Base-by-base conservation (phyloP, 495 filamentous ascomycete species). In the Xylaria curta region DNA sequence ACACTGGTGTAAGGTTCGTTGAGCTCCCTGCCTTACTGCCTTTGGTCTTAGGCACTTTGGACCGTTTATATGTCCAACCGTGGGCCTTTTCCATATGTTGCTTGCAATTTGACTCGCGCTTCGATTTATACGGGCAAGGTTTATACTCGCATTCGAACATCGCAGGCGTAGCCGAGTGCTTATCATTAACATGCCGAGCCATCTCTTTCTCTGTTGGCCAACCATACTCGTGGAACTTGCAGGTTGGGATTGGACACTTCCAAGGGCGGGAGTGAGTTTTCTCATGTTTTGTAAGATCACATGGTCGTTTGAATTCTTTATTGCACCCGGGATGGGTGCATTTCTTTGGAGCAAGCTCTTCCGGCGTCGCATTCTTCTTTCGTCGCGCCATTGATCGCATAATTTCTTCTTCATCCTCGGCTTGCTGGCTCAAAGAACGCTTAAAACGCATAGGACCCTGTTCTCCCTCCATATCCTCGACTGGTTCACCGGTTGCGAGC, bases 71-170 rank as follows among this genome's bases (percentile, higher is more conserved):
- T 4, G 86, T 85, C 90, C 94, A 98, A 54, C 90, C 90, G 76
- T 99, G 96, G 0, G 94, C 91, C 80, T 98, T 99, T 84, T 99
- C 96, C 96, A 99, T 99, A 82, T 99, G 96, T 81, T 99, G 96
- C 81, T 98, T 98, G 89, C 94, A 97, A 82, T 99, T 99, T 80
- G 92, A 96, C 83, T 97, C 92, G 36, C 96, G 91, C 85, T 97
- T 98, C 54, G 94, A 97, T 76, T 93, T 90, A 82, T 98, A 99
- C 0, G 92, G 88, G 87, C 96, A 99, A 24, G 92, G 92, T 72
- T 89, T 84, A 81, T 89, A 98, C n/a, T 88, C 81, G 83, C 96
- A 99, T 76, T 91, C 88, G 81, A 87, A 97, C 83, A 94, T 86
- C 17, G 87, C 82, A 4, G 96, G 94, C 42, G 87, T 85, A n/a